A percentile compares a stretch with the other conserved stretches of the same genome.
These are phyloP conservation scores for Hypsizygus ulmarius DNA, from an alignment of 1,284 basidiomycete species.

Conservation along the genomic window DNA sequence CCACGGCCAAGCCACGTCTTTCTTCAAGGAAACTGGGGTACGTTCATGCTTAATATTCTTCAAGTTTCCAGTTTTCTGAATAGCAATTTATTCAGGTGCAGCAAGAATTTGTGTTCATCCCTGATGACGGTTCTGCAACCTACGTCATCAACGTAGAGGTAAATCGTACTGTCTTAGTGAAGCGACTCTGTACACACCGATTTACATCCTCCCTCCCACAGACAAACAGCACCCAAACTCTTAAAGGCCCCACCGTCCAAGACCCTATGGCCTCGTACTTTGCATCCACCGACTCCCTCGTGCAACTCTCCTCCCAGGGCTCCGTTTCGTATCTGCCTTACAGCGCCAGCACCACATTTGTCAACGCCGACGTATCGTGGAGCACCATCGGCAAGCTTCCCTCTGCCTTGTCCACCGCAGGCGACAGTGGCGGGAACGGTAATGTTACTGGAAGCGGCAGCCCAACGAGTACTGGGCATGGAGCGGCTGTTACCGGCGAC, in stretches of 20 bases:
- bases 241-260: slow-evolving; percentile 66
- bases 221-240: slow-evolving; percentile 74
- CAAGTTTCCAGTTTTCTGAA: not conserved
- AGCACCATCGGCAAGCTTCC: slow-evolving; percentile 21
- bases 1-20: slow-evolving; percentile 73
- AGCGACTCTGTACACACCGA: not conserved
- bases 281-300: slow-evolving; percentile 64
- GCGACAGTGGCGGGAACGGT: not conserved
- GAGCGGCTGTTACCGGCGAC: slow-evolving; percentile 13
- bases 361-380: slow-evolving; percentile 33
- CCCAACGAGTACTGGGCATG: slow-evolving; percentile 12
- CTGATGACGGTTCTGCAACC: slow-evolving; percentile 74
- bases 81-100: slow-evolving; percentile 50
- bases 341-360: slow-evolving; percentile 42
- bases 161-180: slow-evolving; percentile 9
- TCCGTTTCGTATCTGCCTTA: slow-evolving; percentile 69
- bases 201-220: slow-evolving; percentile 22
- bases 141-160: slow-evolving; percentile 80
- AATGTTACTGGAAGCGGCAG: slow-evolving; percentile 1
- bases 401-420: slow-evolving; percentile 10
- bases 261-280: slow-evolving; percentile 72
- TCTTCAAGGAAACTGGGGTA: slow-evolving; percentile 64
- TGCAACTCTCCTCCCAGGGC: slow-evolving; percentile 74
- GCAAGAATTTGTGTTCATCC: slow-evolving; percentile 81
- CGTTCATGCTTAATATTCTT: slow-evolving; percentile 22